These are phyloP conservation scores for Yamadazyma songkhlaensis DNA, from an alignment of 1,139 yeast genomes.

Conservation along the genomic window DNA sequence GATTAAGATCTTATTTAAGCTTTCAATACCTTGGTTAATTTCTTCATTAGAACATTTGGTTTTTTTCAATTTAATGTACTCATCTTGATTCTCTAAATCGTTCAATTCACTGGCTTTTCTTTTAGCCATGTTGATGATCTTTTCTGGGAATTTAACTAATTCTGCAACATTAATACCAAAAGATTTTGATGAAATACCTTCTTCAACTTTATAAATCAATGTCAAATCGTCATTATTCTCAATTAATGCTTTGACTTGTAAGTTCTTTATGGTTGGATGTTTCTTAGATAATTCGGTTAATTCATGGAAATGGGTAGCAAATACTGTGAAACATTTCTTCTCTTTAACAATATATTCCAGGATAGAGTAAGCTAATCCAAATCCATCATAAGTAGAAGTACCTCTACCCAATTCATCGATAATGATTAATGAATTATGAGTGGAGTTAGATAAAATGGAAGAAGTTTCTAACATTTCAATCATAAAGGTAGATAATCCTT, in stretches of 20 bases:
- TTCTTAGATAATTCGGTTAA: constrained; percentile 72
- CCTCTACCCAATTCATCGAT: constrained; percentile 97
- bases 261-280: constrained; percentile 62
- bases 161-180: constrained; percentile 98
- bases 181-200: constrained; percentile 90
- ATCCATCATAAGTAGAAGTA: constrained; percentile 95
- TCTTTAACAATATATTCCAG: constrained; percentile 76
- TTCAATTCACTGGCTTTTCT: constrained; percentile 88
- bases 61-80: constrained; percentile 41
- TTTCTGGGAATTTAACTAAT: constrained; percentile 84
- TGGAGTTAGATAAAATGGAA: constrained; percentile 83
- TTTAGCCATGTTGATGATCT: constrained; percentile 91
- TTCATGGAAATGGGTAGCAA: constrained; percentile 98
- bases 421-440: constrained; percentile 77
- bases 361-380: constrained; percentile 96
- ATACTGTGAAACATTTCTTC: constrained; percentile 74
- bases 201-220: constrained; percentile 83
- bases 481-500: constrained; percentile 97
- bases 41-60: constrained; percentile 55
- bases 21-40: constrained; percentile 52
- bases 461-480: constrained; percentile 97
- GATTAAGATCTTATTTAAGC: constrained; percentile 54
- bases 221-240: constrained; percentile 74
- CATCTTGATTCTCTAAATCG: constrained; percentile 51
- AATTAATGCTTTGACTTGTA: constrained; percentile 93